phyloP scores from a whole-genome alignment of 2,329 filamentous ascomycete species.

The Fusarium udum region DNA sequence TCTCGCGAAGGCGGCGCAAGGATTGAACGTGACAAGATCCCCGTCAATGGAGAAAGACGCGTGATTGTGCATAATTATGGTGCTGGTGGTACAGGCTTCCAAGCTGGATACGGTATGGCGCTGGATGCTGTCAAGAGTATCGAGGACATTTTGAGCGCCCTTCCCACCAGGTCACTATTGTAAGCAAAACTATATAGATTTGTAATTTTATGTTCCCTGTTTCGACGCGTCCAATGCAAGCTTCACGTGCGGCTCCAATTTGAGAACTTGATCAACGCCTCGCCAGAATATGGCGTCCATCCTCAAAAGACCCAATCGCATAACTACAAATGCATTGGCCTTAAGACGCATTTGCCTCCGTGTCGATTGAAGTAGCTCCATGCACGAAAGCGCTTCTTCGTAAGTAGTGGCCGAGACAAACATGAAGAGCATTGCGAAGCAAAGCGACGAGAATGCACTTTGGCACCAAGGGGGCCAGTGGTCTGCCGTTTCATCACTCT shows the following conservation, averaged over 20 bases:
- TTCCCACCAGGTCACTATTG: neutral
- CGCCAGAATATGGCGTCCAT: slow-evolving; percentile 2
- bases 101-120: slow-evolving; percentile 2
- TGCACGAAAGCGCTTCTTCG: neutral
- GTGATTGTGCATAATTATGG: neutral
- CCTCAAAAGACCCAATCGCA: neutral
- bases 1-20: neutral
- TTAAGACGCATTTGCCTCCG: slow-evolving; percentile 3
- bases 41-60: neutral
- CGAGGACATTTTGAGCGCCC: neutral
- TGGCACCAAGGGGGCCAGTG: neutral
- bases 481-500: neutral
- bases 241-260: neutral
- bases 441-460: neutral
- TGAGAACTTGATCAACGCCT: neutral
- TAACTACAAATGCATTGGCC: neutral
- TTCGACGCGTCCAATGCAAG: neutral
- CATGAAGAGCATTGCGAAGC: neutral
- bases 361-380: neutral
- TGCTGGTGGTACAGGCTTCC: slow-evolving; percentile 1
- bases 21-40: neutral
- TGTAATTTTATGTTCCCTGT: neutral
- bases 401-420: neutral
- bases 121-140: slow-evolving; percentile 1
- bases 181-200: neutral